Conservation (phyloP, 177 flowering plant species). For the Vitis hybrid region DNA sequence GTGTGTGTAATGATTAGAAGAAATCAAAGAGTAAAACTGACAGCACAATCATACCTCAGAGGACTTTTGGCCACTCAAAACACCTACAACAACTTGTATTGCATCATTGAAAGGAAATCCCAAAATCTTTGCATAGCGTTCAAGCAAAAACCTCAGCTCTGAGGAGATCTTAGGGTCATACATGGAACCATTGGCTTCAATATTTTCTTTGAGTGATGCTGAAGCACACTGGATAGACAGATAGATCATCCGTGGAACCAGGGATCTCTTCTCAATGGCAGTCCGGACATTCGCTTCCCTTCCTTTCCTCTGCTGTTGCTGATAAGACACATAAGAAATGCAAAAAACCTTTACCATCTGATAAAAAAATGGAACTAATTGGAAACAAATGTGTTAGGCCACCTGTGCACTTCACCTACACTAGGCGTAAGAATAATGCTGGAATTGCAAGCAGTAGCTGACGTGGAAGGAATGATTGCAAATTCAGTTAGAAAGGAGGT, state of each 20-base stretch:
- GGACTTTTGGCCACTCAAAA: slow-evolving; percentile 39
- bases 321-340: slow-evolving; percentile 2
- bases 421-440: too few relatives aligned
- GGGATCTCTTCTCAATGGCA: slow-evolving; percentile 61
- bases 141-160: slow-evolving; percentile 72
- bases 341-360: background rate
- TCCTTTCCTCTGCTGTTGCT: slow-evolving; percentile 32
- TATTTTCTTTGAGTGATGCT: slow-evolving; percentile 46
- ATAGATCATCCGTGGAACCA: slow-evolving; percentile 76
- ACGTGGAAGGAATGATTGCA: too few relatives aligned
- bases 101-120: slow-evolving; percentile 70
- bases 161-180: slow-evolving; percentile 35
- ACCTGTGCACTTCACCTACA: too few relatives aligned
- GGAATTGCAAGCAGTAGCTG: too few relatives aligned
- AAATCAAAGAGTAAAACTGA: too few relatives aligned
- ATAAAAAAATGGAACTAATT: too few relatives aligned
- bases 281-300: slow-evolving; percentile 40
- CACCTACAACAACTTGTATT: slow-evolving; percentile 37
- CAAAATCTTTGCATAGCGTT: slow-evolving; percentile 61
- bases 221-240: slow-evolving; percentile 70
- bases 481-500: too few relatives aligned
- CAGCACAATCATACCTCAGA: slow-evolving; percentile 43
- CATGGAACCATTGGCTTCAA: slow-evolving; percentile 58
- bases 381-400: too few relatives aligned
- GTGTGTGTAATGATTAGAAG: too few relatives aligned